Evolutionary conservation across 2,329 filamentous ascomycete genomes (phyloP).

Genomic region (Remersonia thermophila): DNA sequence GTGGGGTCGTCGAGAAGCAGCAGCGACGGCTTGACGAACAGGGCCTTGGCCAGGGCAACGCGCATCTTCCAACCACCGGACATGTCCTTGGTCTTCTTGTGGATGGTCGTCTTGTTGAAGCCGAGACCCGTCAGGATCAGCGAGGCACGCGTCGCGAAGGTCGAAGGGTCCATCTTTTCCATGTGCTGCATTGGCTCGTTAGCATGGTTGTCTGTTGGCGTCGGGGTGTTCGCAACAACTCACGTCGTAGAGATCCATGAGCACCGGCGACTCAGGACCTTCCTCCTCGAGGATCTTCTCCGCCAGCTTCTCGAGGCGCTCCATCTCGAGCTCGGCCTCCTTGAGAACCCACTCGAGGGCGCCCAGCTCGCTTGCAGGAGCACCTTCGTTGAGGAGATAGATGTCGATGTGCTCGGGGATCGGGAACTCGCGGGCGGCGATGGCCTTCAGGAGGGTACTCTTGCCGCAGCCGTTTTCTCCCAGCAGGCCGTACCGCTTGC

Average conservation of each 20-base stretch:
- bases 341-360: slow-evolving; percentile 95
- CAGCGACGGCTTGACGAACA: slow-evolving; percentile 95
- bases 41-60: slow-evolving; percentile 90
- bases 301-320: slow-evolving; percentile 74
- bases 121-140: slow-evolving; percentile 96
- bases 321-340: slow-evolving; percentile 87
- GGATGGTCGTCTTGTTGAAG: slow-evolving; percentile 95
- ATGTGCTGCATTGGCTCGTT: slow-evolving; percentile 57
- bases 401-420: slow-evolving; percentile 96
- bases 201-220: slow-evolving; percentile 3
- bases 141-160: slow-evolving; percentile 88
- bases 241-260: slow-evolving; percentile 95
- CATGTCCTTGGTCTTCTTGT: slow-evolving; percentile 99
- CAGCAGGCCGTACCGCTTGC: slow-evolving; percentile 83
- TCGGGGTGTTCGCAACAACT: slow-evolving; percentile 21
- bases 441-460: slow-evolving; percentile 92
- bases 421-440: slow-evolving; percentile 85
- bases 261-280: slow-evolving; percentile 77
- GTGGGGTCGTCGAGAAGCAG: slow-evolving; percentile 96
- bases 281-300: slow-evolving; percentile 86
- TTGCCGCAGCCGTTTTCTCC: slow-evolving; percentile 99
- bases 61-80: slow-evolving; percentile 99
- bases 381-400: slow-evolving; percentile 95
- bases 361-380: slow-evolving; percentile 74
- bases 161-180: slow-evolving; percentile 97